Percentiles rank a stretch among this genome's conserved stretches.
phyloP scores from a whole-genome alignment of 1,284 basidiomycete genomes.

The Inonotus obliquus region DNA sequence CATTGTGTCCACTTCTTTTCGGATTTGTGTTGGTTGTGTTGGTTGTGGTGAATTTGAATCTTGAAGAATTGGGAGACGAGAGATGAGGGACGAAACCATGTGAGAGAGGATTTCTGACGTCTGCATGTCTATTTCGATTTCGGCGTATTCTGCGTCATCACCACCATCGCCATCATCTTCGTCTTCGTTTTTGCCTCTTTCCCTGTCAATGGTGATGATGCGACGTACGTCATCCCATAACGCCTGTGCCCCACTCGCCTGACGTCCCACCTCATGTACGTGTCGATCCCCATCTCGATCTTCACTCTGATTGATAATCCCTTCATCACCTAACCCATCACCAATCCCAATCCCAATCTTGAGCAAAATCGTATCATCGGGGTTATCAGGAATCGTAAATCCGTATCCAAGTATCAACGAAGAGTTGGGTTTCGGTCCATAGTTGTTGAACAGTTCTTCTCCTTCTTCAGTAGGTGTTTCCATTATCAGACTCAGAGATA shows the following conservation, averaged over 20 bases:
- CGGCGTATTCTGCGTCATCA: background rate
- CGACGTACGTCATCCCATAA: constrained; percentile 55
- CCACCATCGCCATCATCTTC: constrained; percentile 3
- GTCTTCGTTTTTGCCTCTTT: constrained; percentile 25
- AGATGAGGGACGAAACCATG: constrained; percentile 13
- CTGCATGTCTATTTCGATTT: constrained; percentile 6
- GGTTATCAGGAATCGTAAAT: constrained; percentile 71
- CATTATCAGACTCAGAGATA: constrained; percentile 37
- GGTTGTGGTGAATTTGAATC: background rate
- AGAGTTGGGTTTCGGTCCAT: constrained; percentile 80
- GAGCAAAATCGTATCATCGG: constrained; percentile 80
- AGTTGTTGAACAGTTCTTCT: constrained; percentile 84
- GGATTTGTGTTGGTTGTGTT: too few relatives aligned
- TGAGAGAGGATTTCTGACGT: constrained; percentile 8
- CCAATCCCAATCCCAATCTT: too few relatives aligned
- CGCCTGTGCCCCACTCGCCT: constrained; percentile 48
- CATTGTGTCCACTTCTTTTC: constrained; percentile 11
- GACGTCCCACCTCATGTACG: constrained; percentile 57
- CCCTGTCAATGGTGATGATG: constrained; percentile 34
- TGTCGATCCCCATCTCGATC: too few relatives aligned
- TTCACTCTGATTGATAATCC: too few relatives aligned
- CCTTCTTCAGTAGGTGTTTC: constrained; percentile 39
- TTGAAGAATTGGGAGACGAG: constrained; percentile 9
- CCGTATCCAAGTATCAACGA: constrained; percentile 87
- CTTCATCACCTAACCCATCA: too few relatives aligned